Base-by-base conservation (phyloP, 2,329 filamentous ascomycete genomes). In the Aureobasidium sp. region DNA sequence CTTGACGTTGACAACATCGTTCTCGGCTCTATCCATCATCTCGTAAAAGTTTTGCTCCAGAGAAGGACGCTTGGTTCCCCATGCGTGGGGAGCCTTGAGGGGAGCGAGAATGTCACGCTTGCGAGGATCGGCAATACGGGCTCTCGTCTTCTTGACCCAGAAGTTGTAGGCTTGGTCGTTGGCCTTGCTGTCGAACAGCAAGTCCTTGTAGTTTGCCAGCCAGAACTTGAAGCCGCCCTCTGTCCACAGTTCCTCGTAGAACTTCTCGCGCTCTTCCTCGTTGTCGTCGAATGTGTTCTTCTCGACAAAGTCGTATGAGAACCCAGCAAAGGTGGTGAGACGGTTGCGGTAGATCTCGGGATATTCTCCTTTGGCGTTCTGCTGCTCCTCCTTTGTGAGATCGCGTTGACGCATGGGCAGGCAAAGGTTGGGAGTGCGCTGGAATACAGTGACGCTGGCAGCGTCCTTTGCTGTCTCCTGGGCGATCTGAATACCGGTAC, bases 371-470 rank as follows among this genome's bases (percentile, higher is more conserved):
- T 78, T 78, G n/a, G 72, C 70, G 4, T 70, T 67, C 20, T 81
- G 72, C 67, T 87, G 82, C 64, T 85, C 81, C 53, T 79, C 76
- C 2, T 70, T 71, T 0, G 77, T 80, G 36, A 86, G 73, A 1
- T 73, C 44, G 5, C 76, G 73, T 62, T 81, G 79, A 5, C 79
- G 76, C 83, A 88, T 86, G 0, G 85, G 84, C 2, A 88, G 68
- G 0, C 83, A 83, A 5, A 87, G 75, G 62, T 87, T 88, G 0
- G 87, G 86, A 1, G 85, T 88, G 12, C 87, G 80, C 66, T 88
- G 83, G 70, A 88, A 87, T 29, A 88, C 82, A 1, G 76, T 79
- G 3, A 89, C 70, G 1, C 73, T 74, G 1, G 64, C 65, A 22
- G 70, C 71, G 34, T 70, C 65, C 44, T 69, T 69, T 39, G 68